Percentiles rank a stretch among this genome's conserved stretches.
Evolutionary conservation across 2,329 filamentous ascomycete species (phyloP).

Genomic region (Diaporthe vaccinii): DNA sequence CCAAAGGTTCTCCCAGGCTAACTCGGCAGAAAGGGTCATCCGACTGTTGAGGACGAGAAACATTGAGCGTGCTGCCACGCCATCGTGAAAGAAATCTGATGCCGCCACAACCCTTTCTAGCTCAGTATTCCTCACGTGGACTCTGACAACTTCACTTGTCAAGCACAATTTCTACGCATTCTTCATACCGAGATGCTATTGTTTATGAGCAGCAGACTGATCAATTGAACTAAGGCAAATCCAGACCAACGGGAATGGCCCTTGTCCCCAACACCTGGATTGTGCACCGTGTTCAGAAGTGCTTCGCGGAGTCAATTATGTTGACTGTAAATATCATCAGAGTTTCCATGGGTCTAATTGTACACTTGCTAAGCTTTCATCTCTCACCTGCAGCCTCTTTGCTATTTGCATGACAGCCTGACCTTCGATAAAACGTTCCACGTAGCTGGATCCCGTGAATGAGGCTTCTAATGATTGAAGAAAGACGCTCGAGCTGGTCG

Average conservation of each 20-base stretch:
- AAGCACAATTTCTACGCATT: neutral
- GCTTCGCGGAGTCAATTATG: neutral
- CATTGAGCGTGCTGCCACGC: neutral
- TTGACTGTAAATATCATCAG: too few relatives aligned
- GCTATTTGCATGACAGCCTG: neutral
- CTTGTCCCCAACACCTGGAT: neutral
- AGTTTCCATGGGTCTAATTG: fast-evolving
- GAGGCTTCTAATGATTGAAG: neutral
- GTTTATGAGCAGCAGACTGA: too few relatives aligned
- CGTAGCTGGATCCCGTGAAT: neutral
- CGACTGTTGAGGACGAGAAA: neutral
- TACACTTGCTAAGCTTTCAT: neutral
- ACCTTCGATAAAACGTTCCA: neutral
- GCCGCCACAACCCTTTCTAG: neutral
- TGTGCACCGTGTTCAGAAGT: neutral
- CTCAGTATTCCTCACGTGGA: neutral
- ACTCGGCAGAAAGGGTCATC: neutral
- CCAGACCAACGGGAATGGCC: neutral
- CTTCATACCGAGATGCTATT: too few relatives aligned
- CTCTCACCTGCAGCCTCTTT: neutral
- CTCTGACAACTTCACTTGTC: neutral
- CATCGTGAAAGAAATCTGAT: neutral
- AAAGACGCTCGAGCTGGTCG: neutral
- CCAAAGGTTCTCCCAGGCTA: neutral
- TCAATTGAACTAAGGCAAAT: neutral